phyloP scores from a whole-genome alignment of 495 filamentous ascomycete species.

The Xylaria castorea region DNA sequence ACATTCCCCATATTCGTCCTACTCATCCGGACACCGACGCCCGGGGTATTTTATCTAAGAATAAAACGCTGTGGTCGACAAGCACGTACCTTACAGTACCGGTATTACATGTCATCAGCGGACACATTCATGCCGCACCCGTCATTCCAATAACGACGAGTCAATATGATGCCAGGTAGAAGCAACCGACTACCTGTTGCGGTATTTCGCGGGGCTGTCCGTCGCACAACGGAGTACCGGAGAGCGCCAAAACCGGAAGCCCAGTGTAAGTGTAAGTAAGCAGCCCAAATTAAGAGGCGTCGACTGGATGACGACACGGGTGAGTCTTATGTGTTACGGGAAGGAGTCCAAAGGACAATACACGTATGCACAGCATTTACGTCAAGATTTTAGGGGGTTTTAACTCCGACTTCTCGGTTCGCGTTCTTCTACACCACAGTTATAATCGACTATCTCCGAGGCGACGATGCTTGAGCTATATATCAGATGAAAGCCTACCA shows the following conservation, averaged over 20 bases:
- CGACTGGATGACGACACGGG: neutral
- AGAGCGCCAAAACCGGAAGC: neutral
- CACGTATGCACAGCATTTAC: neutral
- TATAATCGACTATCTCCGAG: neutral
- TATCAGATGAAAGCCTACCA: neutral
- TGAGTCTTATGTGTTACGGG: neutral
- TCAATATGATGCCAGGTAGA: neutral
- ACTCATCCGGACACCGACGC: neutral
- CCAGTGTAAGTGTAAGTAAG: constrained; percentile 5
- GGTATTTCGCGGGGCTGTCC: neutral
- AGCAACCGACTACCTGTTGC: neutral
- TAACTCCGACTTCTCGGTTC: neutral
- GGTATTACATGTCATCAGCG: neutral
- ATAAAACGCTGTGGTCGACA: neutral
- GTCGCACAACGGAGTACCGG: constrained; percentile 3
- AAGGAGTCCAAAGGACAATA: neutral
- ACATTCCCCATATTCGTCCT: neutral
- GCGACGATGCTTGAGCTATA: neutral
- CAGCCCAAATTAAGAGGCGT: constrained; percentile 13
- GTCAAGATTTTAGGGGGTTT: neutral
- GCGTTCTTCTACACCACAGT: neutral
- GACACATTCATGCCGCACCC: neutral
- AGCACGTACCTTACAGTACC: neutral
- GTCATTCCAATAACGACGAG: neutral
- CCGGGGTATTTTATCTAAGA: neutral